Conservation (phyloP, 2,329 filamentous ascomycete species). For the Thielaviopsis populi region DNA sequence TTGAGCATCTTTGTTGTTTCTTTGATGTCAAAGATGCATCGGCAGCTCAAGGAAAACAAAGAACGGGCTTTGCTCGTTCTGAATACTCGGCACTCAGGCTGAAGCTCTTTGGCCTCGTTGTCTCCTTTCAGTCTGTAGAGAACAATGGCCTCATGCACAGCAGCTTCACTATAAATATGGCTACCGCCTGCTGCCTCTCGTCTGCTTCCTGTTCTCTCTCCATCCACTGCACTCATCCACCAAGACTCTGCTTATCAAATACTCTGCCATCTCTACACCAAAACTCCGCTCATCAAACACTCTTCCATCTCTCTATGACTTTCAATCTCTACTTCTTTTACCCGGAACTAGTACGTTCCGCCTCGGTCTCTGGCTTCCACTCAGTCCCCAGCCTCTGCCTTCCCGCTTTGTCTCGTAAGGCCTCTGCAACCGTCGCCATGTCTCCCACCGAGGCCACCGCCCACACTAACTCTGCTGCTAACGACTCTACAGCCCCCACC, state of each 20-base stretch:
- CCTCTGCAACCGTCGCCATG: neutral
- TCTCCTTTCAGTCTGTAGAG: no score
- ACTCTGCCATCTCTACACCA: neutral
- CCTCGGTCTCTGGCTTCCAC: neutral
- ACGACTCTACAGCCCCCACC: neutral
- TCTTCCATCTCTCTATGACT: neutral
- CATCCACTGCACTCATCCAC: neutral
- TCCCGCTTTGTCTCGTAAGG: neutral
- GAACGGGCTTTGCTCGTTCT: no score
- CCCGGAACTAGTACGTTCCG: neutral
- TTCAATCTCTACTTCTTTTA: neutral
- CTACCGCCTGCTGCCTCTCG: neutral
- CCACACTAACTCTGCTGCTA: neutral
- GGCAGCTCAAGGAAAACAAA: neutral
- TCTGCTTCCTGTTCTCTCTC: neutral
- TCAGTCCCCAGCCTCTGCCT: neutral
- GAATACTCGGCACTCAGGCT: no score
- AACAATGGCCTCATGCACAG: no score
- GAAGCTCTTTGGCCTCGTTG: no score
- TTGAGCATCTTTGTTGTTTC: neutral
- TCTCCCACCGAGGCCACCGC: neutral
- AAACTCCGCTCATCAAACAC: neutral
- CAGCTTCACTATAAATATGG: neutral
- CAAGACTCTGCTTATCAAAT: neutral
- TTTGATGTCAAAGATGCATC: neutral